Evolutionary conservation across 2,329 filamentous ascomycete species (phyloP), one percentile per base, ranked within the genome.

Genomic region (Colletotrichum cuscutae): DNA sequence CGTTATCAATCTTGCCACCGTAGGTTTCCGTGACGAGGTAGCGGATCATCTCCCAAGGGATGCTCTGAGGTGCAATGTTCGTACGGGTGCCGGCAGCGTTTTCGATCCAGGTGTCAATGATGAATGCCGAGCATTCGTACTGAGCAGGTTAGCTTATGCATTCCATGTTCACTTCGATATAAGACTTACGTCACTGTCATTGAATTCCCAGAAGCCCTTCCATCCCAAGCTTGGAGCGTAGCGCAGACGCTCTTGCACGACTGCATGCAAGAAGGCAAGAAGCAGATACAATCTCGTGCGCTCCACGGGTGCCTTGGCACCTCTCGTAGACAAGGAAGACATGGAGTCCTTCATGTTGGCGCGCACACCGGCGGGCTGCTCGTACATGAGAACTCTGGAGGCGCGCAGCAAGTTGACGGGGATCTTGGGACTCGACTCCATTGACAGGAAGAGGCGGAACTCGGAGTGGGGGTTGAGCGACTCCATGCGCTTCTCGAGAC

Each of bases 121-220:
- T 97, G 82, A 94, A 97, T 67, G 95, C 94, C 58, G 94, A 98
- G 84, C 97, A 99, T 88, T 99, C 96, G 83, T 98, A 98, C 94
- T 97, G 66, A 49, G 57, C 22, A 24, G 64, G 72, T 72, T 60
- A 72, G 68, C 15, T 54, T 73, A 75, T 80, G 73, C 79, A 76
- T 59, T 4, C 5, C 46, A 28, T n/a, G 32, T 46, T n/a, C 13
- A 73, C 49, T 57, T 9, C 32, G 24, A 32, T 42, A 56, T 15
- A 52, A 68, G 76, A 92, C 94, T 93, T 90, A 97, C 94, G 84
- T 99, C 97, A 77, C 95, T 97, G 83, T 99, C 97, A 81, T 99
- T 99, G 83, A 99, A 99, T 84, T 99, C 97, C 97, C 97, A 99
- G 88, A 98, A 98, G 66, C 95, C 95, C 86, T 97, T 98, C 97